A percentile compares a stretch with the other conserved stretches of the same genome.
phyloP scores from a whole-genome alignment of 2,329 filamentous ascomycete genomes.

The Beauveria bassiana region DNA sequence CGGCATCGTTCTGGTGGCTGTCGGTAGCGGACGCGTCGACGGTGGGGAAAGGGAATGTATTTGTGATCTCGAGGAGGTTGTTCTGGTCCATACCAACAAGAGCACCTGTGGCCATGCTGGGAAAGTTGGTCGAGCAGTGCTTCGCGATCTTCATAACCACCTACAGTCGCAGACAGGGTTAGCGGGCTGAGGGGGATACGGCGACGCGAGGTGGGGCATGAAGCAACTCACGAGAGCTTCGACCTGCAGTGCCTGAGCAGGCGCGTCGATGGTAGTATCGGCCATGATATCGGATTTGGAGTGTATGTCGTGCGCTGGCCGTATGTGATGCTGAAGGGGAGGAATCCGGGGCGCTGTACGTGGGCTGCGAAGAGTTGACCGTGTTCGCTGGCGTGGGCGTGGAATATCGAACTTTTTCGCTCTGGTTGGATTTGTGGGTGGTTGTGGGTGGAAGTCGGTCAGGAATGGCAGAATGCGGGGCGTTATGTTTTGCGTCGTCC shows the following conservation, averaged over 20 bases:
- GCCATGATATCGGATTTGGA: constrained; percentile 41
- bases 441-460: constrained; percentile 35
- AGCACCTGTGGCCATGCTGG: constrained; percentile 80
- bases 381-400: constrained; percentile 16
- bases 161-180: constrained; percentile 33
- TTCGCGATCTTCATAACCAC: constrained; percentile 98
- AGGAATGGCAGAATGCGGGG: constrained; percentile 25
- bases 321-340: constrained; percentile 17
- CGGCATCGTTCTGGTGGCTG: constrained; percentile 67
- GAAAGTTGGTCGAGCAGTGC: constrained; percentile 82
- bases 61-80: constrained; percentile 79
- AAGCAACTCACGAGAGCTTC: constrained; percentile 72
- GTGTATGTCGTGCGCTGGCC: constrained; percentile 19
- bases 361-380: constrained; percentile 17
- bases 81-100: constrained; percentile 89
- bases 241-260: constrained; percentile 83
- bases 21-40: constrained; percentile 63
- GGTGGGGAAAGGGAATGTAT: constrained; percentile 88
- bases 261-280: constrained; percentile 55
- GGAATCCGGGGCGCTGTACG: constrained; percentile 19
- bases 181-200: constrained; percentile 17
- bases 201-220: constrained; percentile 27
- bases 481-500: neutral
- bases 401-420: constrained; percentile 37
- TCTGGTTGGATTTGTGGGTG: constrained; percentile 33